phyloP scores from a whole-genome alignment of 345 rosid species.

The Draba incana region DNA sequence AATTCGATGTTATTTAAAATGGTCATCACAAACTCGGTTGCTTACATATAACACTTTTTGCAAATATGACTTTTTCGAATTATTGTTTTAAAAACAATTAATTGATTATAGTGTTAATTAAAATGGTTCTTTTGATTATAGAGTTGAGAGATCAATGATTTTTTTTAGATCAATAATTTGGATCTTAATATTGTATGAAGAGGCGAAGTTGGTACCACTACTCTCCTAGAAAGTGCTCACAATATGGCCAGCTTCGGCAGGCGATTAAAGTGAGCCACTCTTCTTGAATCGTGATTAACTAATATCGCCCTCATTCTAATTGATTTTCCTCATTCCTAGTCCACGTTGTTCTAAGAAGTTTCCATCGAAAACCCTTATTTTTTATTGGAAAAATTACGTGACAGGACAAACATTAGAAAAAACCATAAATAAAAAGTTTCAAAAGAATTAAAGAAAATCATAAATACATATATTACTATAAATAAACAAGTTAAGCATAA shows the following conservation, averaged over 20 bases:
- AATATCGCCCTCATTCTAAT: conserved; percentile 3
- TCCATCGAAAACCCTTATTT: conserved; percentile 4
- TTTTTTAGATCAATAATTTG: conserved; percentile 31
- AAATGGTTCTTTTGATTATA: conserved; percentile 18
- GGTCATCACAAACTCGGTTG: conserved; percentile 2
- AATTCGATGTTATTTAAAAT: not conserved
- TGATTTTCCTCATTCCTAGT: not conserved
- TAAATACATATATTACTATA: not conserved
- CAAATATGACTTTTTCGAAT: not conserved
- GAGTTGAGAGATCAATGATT: conserved; percentile 34
- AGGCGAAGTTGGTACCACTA: conserved; percentile 39
- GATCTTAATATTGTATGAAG: conserved; percentile 24
- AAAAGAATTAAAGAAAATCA: too few relatives aligned
- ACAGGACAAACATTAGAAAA: not conserved
- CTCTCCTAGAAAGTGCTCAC: conserved; percentile 33
- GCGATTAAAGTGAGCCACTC: conserved; percentile 31
- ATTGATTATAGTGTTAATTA: not conserved
- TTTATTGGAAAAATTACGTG: not conserved
- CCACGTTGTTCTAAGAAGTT: conserved; percentile 13
- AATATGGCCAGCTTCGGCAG: conserved; percentile 36
- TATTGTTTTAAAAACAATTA: not conserved
- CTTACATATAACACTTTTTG: not conserved
- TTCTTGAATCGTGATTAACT: conserved; percentile 23
- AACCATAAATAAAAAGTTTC: not conserved
- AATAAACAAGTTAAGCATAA: not conserved